Base-by-base conservation (phyloP, 805 yeast species). In the Saccharomycopsis capsularis region DNA sequence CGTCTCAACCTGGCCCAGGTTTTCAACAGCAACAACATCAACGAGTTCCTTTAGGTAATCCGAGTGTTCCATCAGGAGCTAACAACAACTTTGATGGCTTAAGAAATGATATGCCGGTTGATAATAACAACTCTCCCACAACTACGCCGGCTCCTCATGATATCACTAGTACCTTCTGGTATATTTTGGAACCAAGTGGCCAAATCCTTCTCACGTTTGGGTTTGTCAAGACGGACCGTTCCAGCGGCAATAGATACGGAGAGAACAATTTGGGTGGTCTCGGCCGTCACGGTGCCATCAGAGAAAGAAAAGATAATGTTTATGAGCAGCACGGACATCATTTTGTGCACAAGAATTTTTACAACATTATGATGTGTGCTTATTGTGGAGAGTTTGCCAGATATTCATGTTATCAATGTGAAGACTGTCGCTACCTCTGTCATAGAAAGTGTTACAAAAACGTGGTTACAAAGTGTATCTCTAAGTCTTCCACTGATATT, bases 211-310 rank as follows among this genome's bases (percentile, higher is more conserved):
- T 93, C 39, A 78, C 82, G 3, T 66, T 91, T 23, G 84, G 91
- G 2, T 93, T 93, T 61, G 83, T 82, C 40, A 91, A 91, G 59
- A 75, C 74, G 18, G 74, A 71, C 46, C 73, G 70, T 55, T 21
- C 41, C 4, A 32, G 29, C n/a, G 45, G 46, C 9, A 18, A 15
- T 7, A 32, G 22, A 13, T 13, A 25, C 15, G 25, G 29, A 3
- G 29, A 39, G 13, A 46, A 40, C 24, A 40, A 36, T 11, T 67
- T 76, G 42, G 84, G 84, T 46, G 87, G 87, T 0, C 71, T 85
- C 47, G 91, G 88, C 30, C 95, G 99, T 73, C 96, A 91, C 63
- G 98, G 97, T 69, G 99, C 99, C 54, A 91, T 93, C 56, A 84
- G 96, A 60, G 93, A 88, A 65, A 81, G 90, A 69, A 88, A 90